A percentile compares a stretch with the other conserved stretches of the same genome.
These are phyloP conservation scores for Silene uniflora DNA, from an alignment of 148 eudicot species.

Conservation along the genomic window DNA sequence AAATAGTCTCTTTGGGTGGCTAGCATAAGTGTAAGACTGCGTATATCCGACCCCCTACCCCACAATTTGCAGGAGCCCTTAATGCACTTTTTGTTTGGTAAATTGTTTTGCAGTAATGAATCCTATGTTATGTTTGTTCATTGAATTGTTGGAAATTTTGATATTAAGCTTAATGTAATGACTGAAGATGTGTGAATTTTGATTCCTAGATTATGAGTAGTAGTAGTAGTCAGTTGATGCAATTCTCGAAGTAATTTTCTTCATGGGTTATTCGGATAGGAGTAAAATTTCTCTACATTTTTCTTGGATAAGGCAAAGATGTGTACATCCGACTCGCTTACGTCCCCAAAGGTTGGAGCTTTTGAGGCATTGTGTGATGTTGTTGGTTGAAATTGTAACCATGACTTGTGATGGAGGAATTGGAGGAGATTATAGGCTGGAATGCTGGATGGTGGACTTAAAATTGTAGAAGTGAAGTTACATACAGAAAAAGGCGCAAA, in stretches of 20 bases:
- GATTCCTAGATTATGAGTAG: too few relatives aligned
- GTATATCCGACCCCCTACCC: too few relatives aligned
- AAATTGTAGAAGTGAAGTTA: background rate
- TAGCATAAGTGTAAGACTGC: too few relatives aligned
- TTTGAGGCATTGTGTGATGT: background rate
- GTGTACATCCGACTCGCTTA: background rate
- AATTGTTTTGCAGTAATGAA: too few relatives aligned
- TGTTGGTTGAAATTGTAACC: too few relatives aligned
- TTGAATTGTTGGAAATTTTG: background rate
- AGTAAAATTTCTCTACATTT: too few relatives aligned
- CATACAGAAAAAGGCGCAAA: background rate
- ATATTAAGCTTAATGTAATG: background rate
- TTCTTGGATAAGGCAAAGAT: background rate
- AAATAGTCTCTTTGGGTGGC: too few relatives aligned
- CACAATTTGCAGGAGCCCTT: too few relatives aligned
- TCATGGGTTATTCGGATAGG: background rate
- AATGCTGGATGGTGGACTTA: background rate
- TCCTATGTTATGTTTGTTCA: background rate
- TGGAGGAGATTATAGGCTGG: background rate
- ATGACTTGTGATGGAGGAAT: background rate
- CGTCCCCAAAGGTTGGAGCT: background rate
- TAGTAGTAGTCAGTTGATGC: background rate
- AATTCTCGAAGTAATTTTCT: background rate
- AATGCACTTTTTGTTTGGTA: too few relatives aligned
- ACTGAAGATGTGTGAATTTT: background rate